phyloP scores from a whole-genome alignment of 179 eudicot species.

The Heliamphora pulchella region DNA sequence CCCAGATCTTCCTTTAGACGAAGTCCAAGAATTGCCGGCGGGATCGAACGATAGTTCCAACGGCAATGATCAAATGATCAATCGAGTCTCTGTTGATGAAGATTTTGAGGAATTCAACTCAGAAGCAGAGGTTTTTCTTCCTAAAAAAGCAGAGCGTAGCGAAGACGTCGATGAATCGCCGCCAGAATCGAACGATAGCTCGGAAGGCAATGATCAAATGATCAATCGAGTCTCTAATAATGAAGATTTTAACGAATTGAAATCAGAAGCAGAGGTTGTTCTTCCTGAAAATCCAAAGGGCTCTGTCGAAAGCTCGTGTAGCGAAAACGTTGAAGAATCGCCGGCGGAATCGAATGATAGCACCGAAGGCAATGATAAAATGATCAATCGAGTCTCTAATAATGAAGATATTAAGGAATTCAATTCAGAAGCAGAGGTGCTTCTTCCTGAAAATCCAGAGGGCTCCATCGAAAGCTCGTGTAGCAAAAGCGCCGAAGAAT shows the following conservation, averaged over 20 bases:
- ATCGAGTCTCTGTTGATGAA: neutral
- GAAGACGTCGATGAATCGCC: constrained; percentile 13
- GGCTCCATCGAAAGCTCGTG: too few relatives aligned
- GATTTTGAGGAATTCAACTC: constrained; percentile 7
- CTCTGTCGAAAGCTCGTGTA: constrained; percentile 2
- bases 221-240: too few relatives aligned
- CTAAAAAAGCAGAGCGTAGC: constrained; percentile 14
- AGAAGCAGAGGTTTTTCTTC: constrained; percentile 15
- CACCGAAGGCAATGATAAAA: constrained; percentile 12
- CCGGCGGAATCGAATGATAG: neutral
- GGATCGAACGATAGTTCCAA: neutral
- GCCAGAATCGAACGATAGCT: too few relatives aligned
- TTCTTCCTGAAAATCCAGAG: constrained; percentile 17
- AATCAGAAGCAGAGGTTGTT: too few relatives aligned
- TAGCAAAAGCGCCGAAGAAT: neutral
- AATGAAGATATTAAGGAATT: constrained; percentile 7
- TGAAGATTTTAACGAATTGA: too few relatives aligned
- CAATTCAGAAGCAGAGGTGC: constrained; percentile 7
- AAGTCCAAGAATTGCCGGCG: neutral
- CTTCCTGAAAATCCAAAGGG: too few relatives aligned
- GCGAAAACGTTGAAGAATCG: constrained; percentile 15
- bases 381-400: neutral
- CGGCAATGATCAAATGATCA: constrained; percentile 7
- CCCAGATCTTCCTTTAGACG: constrained; percentile 13
- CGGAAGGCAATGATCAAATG: too few relatives aligned